These are phyloP conservation scores for Linum trigynum DNA, from an alignment of 345 rosid species.

Conservation along the genomic window DNA sequence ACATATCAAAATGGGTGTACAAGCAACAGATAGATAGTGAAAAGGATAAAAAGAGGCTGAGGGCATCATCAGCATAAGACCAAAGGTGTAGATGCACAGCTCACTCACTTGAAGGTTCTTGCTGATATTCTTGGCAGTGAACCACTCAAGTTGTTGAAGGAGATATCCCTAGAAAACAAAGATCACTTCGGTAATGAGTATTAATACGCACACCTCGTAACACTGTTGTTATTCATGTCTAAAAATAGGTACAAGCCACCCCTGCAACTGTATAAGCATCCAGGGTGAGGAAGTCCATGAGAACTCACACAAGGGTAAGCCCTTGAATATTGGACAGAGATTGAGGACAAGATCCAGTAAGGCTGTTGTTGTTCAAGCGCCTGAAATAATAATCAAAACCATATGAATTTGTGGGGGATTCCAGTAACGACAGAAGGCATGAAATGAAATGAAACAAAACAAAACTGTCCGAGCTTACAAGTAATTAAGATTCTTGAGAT, in stretches of 20 bases:
- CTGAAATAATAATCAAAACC: slow-evolving; percentile 34
- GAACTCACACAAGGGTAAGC: slow-evolving; percentile 76
- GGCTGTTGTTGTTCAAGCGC: slow-evolving; percentile 96
- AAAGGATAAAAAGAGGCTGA: not conserved
- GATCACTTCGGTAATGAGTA: not conserved
- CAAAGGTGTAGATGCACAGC: slow-evolving; percentile 2
- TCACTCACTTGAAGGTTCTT: slow-evolving; percentile 82
- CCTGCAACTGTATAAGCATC: too few relatives aligned
- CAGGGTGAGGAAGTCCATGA: not conserved
- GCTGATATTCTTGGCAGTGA: slow-evolving; percentile 83
- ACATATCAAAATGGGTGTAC: slow-evolving; percentile 8
- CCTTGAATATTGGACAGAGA: slow-evolving; percentile 76
- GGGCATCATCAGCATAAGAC: not conserved
- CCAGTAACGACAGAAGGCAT: slow-evolving; percentile 3
- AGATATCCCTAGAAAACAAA: slow-evolving; percentile 57
- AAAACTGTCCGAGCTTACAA: slow-evolving; percentile 39
- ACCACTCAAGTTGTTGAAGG: slow-evolving; percentile 92
- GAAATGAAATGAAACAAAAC: not conserved
- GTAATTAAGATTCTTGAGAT: slow-evolving; percentile 69
- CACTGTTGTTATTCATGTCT: too few relatives aligned
- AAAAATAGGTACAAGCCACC: too few relatives aligned
- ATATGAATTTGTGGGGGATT: not conserved
- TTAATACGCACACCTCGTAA: too few relatives aligned
- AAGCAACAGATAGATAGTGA: slow-evolving; percentile 2
- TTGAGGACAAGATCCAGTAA: slow-evolving; percentile 62